A percentile compares a stretch with the other conserved stretches of the same genome.
Conservation (phyloP, 495 filamentous ascomycete genomes). For the Daldinia childiae region DNA sequence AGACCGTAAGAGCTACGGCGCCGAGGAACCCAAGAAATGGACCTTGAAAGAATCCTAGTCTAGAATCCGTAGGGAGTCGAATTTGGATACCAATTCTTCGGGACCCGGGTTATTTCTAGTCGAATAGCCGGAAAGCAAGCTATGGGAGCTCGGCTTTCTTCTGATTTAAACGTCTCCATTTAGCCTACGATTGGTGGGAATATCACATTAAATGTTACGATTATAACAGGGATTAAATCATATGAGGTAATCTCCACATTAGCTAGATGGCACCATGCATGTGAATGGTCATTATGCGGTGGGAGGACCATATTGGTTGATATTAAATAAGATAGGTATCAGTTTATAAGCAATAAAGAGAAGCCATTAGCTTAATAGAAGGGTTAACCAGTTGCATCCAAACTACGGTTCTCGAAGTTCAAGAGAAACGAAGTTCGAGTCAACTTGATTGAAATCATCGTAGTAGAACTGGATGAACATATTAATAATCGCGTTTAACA, state of each 20-base stretch:
- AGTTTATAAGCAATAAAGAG: background rate
- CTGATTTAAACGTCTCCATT: background rate
- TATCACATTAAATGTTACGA: constrained; percentile 19
- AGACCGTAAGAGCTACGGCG: constrained; percentile 22
- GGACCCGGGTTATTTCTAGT: constrained; percentile 38
- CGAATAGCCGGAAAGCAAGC: constrained; percentile 31
- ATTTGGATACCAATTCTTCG: constrained; percentile 21
- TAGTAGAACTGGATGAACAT: too few species aligned
- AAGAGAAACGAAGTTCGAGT: too few species aligned
- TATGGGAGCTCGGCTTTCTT: background rate
- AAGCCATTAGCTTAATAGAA: background rate
- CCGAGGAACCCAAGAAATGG: constrained; percentile 28
- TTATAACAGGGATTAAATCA: constrained; percentile 18
- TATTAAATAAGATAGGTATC: background rate
- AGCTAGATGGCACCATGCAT: background rate
- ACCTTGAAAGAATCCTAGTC: constrained; percentile 19
- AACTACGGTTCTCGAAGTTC: background rate
- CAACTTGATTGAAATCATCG: too few species aligned
- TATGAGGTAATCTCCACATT: background rate
- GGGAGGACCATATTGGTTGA: background rate
- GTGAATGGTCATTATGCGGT: background rate
- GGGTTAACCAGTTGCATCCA: background rate
- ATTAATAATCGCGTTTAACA: too few species aligned
- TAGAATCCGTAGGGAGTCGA: constrained; percentile 15
- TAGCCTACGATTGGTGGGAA: constrained; percentile 34